Conservation (phyloP, 768 basidiomycete species). For the Calocybe indica region DNA sequence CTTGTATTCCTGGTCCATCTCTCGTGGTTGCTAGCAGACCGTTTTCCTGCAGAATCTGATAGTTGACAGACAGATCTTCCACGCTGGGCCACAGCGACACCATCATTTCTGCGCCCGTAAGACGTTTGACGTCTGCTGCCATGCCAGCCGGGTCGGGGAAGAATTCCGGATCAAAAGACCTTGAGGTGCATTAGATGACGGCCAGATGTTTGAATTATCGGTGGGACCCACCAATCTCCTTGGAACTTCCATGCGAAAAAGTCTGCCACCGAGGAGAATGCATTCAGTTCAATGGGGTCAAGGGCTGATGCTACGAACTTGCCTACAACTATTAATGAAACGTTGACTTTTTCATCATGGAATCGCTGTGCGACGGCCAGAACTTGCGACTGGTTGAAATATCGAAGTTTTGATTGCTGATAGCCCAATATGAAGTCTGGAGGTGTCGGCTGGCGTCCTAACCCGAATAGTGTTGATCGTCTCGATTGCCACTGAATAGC, state of each 20-base stretch:
- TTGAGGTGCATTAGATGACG: slow-evolving; percentile 2
- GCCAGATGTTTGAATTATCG: neutral
- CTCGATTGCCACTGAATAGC: too few species aligned
- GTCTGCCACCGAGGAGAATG: slow-evolving; percentile 11
- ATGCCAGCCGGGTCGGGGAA: slow-evolving; percentile 28
- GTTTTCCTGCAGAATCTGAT: slow-evolving; percentile 21
- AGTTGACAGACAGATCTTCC: slow-evolving; percentile 29
- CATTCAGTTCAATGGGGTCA: neutral
- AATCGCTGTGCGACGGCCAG: slow-evolving; percentile 27
- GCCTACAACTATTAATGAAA: slow-evolving; percentile 30
- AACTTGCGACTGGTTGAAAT: slow-evolving; percentile 28
- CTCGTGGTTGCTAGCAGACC: slow-evolving; percentile 27
- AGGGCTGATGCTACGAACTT: neutral
- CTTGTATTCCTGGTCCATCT: slow-evolving; percentile 27
- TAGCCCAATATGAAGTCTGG: slow-evolving; percentile 30
- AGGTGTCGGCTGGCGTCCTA: slow-evolving; percentile 29
- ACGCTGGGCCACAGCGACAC: slow-evolving; percentile 33
- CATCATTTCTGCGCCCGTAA: slow-evolving; percentile 33
- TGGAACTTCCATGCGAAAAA: slow-evolving; percentile 32
- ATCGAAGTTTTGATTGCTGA: slow-evolving; percentile 31
- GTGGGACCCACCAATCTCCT: slow-evolving; percentile 24
- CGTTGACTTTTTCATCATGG: slow-evolving; percentile 28
- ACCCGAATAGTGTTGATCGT: too few species aligned
- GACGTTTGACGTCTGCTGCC: slow-evolving; percentile 25
- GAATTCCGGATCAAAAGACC: slow-evolving; percentile 28